phyloP scores from a whole-genome alignment of 371 early-diverging fungal species.

The Mucor piriformis region DNA sequence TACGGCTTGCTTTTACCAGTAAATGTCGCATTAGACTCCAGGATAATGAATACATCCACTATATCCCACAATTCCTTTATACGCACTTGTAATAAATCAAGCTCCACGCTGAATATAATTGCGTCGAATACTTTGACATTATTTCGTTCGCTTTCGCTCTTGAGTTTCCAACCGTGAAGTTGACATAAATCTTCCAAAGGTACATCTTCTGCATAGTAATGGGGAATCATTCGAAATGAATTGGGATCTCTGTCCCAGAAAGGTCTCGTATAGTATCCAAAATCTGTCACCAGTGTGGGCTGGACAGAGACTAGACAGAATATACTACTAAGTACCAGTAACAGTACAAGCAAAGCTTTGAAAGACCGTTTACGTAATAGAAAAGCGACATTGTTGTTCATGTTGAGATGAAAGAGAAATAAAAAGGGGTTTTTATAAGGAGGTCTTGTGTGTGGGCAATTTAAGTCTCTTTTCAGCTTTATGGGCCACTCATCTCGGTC shows the following conservation, averaged over 20 bases:
- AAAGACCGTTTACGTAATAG: background rate
- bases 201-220: slow-evolving; percentile 47
- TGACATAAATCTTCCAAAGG: slow-evolving; percentile 29
- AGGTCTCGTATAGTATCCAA: slow-evolving; percentile 39
- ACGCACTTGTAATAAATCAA: slow-evolving; percentile 40
- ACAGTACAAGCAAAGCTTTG: background rate
- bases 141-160: slow-evolving; percentile 17
- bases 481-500: too few relatives aligned
- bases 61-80: slow-evolving; percentile 38
- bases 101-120: slow-evolving; percentile 42
- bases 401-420: background rate
- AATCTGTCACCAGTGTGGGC: slow-evolving; percentile 22
- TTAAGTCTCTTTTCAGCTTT: too few relatives aligned
- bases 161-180: slow-evolving; percentile 33
- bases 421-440: too few relatives aligned
- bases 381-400: background rate
- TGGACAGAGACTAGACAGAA: slow-evolving; percentile 2
- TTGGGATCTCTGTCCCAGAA: slow-evolving; percentile 33
- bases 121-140: slow-evolving; percentile 31
- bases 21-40: slow-evolving; percentile 42
- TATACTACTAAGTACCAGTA: background rate
- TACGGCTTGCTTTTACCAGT: slow-evolving; percentile 29
- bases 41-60: slow-evolving; percentile 40
- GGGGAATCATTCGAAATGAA: slow-evolving; percentile 33
- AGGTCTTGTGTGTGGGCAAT: too few relatives aligned